phyloP scores from a whole-genome alignment of 768 basidiomycete species.

The Panus rudis region DNA sequence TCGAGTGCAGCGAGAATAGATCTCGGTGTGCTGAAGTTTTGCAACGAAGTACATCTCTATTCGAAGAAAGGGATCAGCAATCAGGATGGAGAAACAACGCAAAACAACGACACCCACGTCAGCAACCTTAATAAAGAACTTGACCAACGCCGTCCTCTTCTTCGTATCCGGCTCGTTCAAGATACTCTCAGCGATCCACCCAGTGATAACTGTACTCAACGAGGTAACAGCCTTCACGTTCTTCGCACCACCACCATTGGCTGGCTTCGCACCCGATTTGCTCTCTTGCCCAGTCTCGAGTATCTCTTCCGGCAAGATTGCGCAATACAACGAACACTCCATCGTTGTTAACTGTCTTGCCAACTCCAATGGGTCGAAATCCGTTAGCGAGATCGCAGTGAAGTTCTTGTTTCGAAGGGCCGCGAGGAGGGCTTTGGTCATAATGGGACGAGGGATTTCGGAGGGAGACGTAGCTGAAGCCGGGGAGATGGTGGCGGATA shows the following conservation, averaged over 20 bases:
- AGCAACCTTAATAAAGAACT: slow-evolving; percentile 91
- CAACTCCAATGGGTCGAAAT: slow-evolving; percentile 89
- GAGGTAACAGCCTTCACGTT: slow-evolving; percentile 82
- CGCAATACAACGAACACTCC: slow-evolving; percentile 84
- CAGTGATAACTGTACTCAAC: slow-evolving; percentile 88
- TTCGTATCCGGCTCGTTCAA: slow-evolving; percentile 85
- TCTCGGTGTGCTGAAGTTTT: slow-evolving; percentile 90
- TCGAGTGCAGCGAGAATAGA: slow-evolving; percentile 93
- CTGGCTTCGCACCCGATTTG: slow-evolving; percentile 41
- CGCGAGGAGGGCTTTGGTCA: slow-evolving; percentile 71
- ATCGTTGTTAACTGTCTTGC: slow-evolving; percentile 91
- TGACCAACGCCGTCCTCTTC: slow-evolving; percentile 69
- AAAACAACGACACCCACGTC: slow-evolving; percentile 50
- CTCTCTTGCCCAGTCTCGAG: slow-evolving; percentile 73
- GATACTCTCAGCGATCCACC: slow-evolving; percentile 94
- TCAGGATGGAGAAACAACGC: neutral
- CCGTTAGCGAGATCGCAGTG: slow-evolving; percentile 60
- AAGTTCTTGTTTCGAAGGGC: slow-evolving; percentile 63
- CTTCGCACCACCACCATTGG: slow-evolving; percentile 17
- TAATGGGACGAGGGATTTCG: slow-evolving; percentile 80
- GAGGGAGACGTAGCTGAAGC: slow-evolving; percentile 34
- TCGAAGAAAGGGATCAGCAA: neutral
- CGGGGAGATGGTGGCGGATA: no score
- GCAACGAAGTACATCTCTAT: slow-evolving; percentile 75
- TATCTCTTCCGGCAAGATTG: slow-evolving; percentile 83